Evolutionary conservation across 495 filamentous ascomycete genomes (phyloP), one percentile per base, ranked within the genome.

Genomic region (Penicillium bialowiezense): DNA sequence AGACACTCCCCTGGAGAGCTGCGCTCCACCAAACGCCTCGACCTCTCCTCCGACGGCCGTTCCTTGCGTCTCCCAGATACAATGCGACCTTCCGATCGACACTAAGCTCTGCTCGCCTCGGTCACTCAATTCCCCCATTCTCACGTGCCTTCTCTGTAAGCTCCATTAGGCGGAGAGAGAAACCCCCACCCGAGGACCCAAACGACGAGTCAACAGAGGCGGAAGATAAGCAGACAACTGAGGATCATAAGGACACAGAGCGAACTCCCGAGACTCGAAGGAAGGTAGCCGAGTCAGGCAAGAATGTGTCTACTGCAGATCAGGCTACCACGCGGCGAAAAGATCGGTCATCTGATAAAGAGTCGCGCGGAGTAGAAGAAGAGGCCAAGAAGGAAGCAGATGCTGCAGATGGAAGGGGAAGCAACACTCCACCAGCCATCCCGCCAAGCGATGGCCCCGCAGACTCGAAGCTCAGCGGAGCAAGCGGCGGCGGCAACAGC

Each of bases 1-100:
- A 76, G 67, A 73, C 71, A 54, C 64, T 78, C 59, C 73, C 75
- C 70, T 79, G 76, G 77, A 78, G 77, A 71, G 74, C 70, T 66
- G 70, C 71, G 63, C 72, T 78, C 67, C 72, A 72, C 44, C 64
- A 67, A 65, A 69, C 68, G 54, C 58, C 68, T 62, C 70, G 71
- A 47, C 54, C 71, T 46, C 49, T 71, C 28, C 48, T 68, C 39
- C 59, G 62, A 41, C 64, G 62, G 37, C 52, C 69, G 28, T 58
- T 65, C n/a, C 54, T 65, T 36, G 45, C 57, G 52, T 57, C 65
- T 31, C 43, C 69, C 20, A 56, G 72, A 60, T 55, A 70, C 50
- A 67, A 77, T 76, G 70, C 67, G 49, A 57, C 39, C 45, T 48
- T 68, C 43, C 59, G 64, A 44, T 68, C 62, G 48, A 44, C 59